Evolutionary conservation across 768 basidiomycete species (phyloP), one percentile per base, ranked within the genome.

Genomic region (Serendipita vermifera): DNA sequence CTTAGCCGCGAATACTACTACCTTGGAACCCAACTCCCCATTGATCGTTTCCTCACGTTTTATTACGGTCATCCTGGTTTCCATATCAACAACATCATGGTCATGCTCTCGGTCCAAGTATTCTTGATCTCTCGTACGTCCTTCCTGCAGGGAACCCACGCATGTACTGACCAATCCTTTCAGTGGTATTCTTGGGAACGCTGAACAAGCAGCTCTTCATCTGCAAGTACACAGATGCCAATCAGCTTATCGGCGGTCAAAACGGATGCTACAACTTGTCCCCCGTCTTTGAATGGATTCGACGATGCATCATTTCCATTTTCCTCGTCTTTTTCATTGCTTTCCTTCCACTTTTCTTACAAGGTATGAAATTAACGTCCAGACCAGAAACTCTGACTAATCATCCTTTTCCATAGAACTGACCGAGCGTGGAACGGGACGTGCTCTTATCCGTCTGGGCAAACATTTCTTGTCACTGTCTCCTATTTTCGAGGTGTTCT

Each of bases 31-130:
- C 96, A 98, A 67, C 79, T 99, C 55, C 93, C 96, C 33, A 84
- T 98, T 67, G 96, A 99, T 68, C 83, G 96, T 40, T 99, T 99
- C 82, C 73, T 99, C 70, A 99, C 96, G 51, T 99, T 98, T 78
- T 98, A 99, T 75, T 99, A 99, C 64, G 93, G 91, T 43, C 96
- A 98, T 69, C 96, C 96, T 40, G 96, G 90, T 55, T 99, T 99
- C 84, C 96, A 98, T 67, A 94, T 99, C 74, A 97, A 99, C 77
- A 99, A 98, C 69, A 98, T 98, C 81, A 75, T 98, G 67, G 87
- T 99, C 70, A 99, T 99, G 66, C 71, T 96, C 61, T 94, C 96
- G 35, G 88, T 98, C 26, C 94, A 97, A 69, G 73, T 93, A 58
- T 98, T 99, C 78, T 78, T 98, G 64, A 75, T 94, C 55, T 89